A percentile compares a stretch with the other conserved stretches of the same genome.
Evolutionary conservation across 2,329 filamentous ascomycete species (phyloP).

Genomic region (Penicillium sp.): DNA sequence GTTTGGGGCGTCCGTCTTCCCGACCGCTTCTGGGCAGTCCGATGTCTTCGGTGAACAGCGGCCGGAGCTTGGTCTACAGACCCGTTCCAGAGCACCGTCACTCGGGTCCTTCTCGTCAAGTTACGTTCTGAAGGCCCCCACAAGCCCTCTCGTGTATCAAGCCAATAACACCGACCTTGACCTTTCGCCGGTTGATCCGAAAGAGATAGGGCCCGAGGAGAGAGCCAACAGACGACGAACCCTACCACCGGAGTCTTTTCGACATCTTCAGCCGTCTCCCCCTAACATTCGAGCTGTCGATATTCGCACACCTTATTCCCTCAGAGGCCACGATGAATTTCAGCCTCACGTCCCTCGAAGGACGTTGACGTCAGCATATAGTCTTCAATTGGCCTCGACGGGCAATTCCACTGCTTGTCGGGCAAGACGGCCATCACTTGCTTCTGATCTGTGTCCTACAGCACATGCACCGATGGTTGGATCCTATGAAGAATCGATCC

Average conservation of each 20-base stretch:
- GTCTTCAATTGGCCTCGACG: constrained; percentile 49
- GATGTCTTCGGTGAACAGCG: constrained; percentile 16
- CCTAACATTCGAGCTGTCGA: constrained; percentile 39
- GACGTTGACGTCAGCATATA: constrained; percentile 65
- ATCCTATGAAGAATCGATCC: constrained; percentile 95
- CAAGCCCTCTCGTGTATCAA: constrained; percentile 87
- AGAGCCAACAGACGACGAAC: constrained; percentile 67
- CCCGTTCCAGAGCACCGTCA: constrained; percentile 56
- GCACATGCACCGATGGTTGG: constrained; percentile 95
- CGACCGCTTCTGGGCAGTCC: constrained; percentile 15
- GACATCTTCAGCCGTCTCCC: constrained; percentile 49
- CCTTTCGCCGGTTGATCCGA: constrained; percentile 55
- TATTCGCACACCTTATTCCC: constrained; percentile 44
- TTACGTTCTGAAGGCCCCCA: constrained; percentile 84
- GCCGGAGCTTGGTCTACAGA: constrained; percentile 14
- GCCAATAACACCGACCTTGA: constrained; percentile 80
- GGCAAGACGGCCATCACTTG: constrained; percentile 67
- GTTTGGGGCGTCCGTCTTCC: constrained; percentile 42
- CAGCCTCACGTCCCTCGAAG: constrained; percentile 72
- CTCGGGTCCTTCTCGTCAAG: constrained; percentile 72
- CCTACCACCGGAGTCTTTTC: constrained; percentile 63
- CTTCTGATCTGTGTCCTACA: constrained; percentile 72
- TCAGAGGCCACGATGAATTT: constrained; percentile 60
- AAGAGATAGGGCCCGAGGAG: constrained; percentile 50
- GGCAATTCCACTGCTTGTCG: constrained; percentile 38